phyloP scores from a whole-genome alignment of 23 red algal species.

The Gracilariopsis chorda region DNA sequence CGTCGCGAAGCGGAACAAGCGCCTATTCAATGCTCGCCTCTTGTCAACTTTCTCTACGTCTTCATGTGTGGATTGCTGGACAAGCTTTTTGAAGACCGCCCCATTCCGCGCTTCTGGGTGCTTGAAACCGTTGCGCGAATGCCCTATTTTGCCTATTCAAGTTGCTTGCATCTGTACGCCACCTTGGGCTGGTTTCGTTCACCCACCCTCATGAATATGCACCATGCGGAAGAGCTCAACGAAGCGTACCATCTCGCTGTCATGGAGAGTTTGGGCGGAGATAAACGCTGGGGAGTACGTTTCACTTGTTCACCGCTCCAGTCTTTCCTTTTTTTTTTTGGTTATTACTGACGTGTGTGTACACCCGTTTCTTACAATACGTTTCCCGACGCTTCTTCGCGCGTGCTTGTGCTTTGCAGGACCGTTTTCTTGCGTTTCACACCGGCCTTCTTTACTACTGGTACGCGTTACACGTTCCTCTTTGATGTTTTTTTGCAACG shows the following conservation, averaged over 20 bases:
- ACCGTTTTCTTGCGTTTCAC: constrained; percentile 94
- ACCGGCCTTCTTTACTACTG: constrained; percentile 88
- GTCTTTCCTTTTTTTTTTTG: not conserved
- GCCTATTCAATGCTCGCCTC: not conserved
- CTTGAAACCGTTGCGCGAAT: constrained; percentile 94
- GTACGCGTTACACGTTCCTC: constrained; percentile 12
- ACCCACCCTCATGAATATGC: constrained; percentile 82
- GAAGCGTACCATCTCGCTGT: constrained; percentile 91
- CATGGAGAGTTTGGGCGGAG: constrained; percentile 90
- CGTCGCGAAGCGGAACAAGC: constrained; percentile 22
- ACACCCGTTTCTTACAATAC: not conserved
- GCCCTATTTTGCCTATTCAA: constrained; percentile 98
- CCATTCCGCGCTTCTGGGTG: constrained; percentile 90
- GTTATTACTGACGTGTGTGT: too few relatives aligned
- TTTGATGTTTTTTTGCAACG: too few relatives aligned
- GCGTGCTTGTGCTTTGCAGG: not conserved
- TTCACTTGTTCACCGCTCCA: too few relatives aligned
- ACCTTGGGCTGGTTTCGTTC: constrained; percentile 89
- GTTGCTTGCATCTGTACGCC: constrained; percentile 87
- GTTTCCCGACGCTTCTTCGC: not conserved
- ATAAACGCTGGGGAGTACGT: constrained; percentile 70
- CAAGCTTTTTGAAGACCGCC: constrained; percentile 48
- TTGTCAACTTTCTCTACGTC: constrained; percentile 48
- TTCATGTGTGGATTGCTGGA: constrained; percentile 63
- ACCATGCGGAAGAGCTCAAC: constrained; percentile 92